Percentiles rank a stretch among this genome's conserved stretches.
These are phyloP conservation scores for Colletotrichum cereale DNA, from an alignment of 2,329 filamentous ascomycete species.

Conservation along the genomic window DNA sequence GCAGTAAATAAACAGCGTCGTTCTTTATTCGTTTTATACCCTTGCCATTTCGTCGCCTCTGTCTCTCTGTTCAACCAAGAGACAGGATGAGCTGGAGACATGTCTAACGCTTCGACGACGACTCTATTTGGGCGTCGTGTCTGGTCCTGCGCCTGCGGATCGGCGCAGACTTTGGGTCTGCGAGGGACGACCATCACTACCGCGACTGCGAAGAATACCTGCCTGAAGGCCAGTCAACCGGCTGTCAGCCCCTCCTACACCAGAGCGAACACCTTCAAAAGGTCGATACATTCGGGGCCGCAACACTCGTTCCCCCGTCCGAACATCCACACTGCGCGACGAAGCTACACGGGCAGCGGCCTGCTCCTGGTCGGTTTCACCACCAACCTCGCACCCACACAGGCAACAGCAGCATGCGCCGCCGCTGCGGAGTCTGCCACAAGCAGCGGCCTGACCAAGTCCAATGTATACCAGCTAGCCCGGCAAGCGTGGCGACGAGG, in stretches of 20 bases:
- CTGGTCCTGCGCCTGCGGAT: conserved; percentile 45
- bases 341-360: conserved; percentile 67
- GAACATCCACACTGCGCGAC: conserved; percentile 54
- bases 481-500: conserved; percentile 53
- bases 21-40: background rate
- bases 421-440: conserved; percentile 54
- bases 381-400: conserved; percentile 54
- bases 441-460: conserved; percentile 44
- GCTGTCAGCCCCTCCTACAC: conserved; percentile 1
- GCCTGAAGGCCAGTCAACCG: conserved; percentile 22
- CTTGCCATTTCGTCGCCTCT: background rate
- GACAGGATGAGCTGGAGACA: conserved; percentile 53
- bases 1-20: conserved; percentile 21
- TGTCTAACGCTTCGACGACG: conserved; percentile 52
- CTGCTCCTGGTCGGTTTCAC: conserved; percentile 63
- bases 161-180: conserved; percentile 39
- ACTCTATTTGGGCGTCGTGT: conserved; percentile 52
- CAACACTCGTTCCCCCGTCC: conserved; percentile 32
- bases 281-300: conserved; percentile 25
- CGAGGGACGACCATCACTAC: conserved; percentile 29
- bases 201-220: conserved; percentile 10
- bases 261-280: conserved; percentile 21
- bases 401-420: conserved; percentile 55
- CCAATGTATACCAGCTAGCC: conserved; percentile 52
- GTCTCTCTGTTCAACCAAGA: conserved; percentile 37